These are phyloP conservation scores for Terfezia claveryi DNA, from an alignment of 495 filamentous ascomycete genomes.

Conservation along the genomic window DNA sequence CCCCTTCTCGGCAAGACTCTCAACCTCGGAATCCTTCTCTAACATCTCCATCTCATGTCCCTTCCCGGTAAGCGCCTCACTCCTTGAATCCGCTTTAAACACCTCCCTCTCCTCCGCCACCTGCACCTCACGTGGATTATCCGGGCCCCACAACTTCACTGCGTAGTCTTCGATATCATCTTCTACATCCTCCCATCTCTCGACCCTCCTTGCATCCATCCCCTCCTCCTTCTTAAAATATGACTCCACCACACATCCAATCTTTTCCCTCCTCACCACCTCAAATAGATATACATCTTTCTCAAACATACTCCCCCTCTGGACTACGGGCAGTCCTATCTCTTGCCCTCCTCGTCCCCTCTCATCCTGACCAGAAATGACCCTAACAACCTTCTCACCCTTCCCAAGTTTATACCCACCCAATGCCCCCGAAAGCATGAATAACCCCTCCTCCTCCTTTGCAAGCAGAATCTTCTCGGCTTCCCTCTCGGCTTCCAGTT, in stretches of 20 bases:
- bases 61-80: neutral
- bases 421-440: neutral
- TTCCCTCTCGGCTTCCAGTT: neutral
- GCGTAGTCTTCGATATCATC: neutral
- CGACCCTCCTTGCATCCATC: neutral
- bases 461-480: neutral
- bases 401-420: neutral
- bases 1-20: neutral
- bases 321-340: neutral
- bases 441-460: constrained; percentile 2
- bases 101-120: neutral
- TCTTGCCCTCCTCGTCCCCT: neutral
- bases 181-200: neutral
- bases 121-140: neutral
- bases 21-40: neutral
- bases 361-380: neutral
- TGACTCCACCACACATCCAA: constrained; percentile 5
- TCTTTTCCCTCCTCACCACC: constrained; percentile 11
- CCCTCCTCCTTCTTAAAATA: constrained; percentile 4
- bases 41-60: neutral
- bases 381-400: neutral
- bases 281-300: constrained; percentile 5
- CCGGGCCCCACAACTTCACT: neutral
- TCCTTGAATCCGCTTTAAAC: neutral
- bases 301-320: constrained; percentile 8